Percentiles rank a stretch among this genome's conserved stretches.
phyloP scores from a whole-genome alignment of 2,329 filamentous ascomycete genomes.

The Lasiodiplodia gonubiensis region DNA sequence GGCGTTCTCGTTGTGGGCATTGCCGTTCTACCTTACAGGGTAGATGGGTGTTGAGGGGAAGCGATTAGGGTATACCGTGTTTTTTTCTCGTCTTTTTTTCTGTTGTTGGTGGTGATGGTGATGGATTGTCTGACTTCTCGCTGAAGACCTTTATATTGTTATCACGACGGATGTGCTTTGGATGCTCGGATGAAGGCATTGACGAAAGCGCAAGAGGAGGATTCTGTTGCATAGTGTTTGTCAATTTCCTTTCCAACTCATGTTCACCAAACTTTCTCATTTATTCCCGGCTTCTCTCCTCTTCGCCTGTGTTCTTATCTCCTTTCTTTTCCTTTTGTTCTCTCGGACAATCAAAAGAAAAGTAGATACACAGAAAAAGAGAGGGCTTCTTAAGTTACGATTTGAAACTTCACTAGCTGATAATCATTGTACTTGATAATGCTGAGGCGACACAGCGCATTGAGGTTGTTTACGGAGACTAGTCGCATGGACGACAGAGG shows the following conservation, averaged over 20 bases:
- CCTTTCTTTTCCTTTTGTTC: conserved; percentile 13
- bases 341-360: conserved; percentile 1
- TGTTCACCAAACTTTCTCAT: not conserved
- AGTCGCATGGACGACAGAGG: too few species aligned
- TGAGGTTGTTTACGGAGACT: too few species aligned
- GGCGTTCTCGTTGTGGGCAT: conserved; percentile 5
- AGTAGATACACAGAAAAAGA: conserved; percentile 9
- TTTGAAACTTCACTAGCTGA: not conserved
- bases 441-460: too few species aligned
- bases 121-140: not conserved
- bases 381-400: not conserved
- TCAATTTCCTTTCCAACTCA: not conserved
- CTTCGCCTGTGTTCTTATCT: not conserved
- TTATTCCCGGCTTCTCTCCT: not conserved
- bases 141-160: not conserved
- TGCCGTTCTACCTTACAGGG: not conserved
- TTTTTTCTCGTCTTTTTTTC: not conserved
- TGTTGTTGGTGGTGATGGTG: not conserved
- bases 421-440: not conserved
- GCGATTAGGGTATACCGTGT: not conserved
- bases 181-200: conserved; percentile 4
- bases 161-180: not conserved
- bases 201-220: not conserved
- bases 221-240: not conserved
- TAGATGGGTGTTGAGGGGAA: not conserved